Evolutionary conservation across 768 basidiomycete genomes (phyloP).

Genomic region (Rhizopogon salebrosus): DNA sequence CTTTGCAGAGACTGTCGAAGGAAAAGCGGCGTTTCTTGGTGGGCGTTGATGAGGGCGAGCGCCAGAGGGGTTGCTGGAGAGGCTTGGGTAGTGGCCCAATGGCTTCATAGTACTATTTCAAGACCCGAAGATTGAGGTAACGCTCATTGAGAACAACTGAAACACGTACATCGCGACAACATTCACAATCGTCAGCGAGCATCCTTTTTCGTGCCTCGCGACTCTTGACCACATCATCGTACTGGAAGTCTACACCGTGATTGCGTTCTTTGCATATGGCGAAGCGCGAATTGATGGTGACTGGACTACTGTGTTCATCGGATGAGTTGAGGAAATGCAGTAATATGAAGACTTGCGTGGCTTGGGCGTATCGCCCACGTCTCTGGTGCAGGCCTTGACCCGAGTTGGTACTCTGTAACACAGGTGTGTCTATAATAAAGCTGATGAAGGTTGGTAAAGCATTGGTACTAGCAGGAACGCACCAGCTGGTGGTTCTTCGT

Average conservation of each 20-base stretch:
- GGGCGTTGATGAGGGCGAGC: conserved; percentile 43
- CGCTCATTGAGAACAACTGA: not conserved
- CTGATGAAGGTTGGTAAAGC: not conserved
- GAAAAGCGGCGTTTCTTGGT: conserved; percentile 14
- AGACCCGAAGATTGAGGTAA: not conserved
- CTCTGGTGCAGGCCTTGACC: conserved; percentile 37
- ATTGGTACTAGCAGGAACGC: not conserved
- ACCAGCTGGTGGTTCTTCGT: not conserved
- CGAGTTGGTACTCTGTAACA: not conserved
- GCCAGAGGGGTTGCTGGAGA: conserved; percentile 70
- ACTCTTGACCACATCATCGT: conserved; percentile 70
- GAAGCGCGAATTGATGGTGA: conserved; percentile 59
- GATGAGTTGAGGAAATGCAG: not conserved
- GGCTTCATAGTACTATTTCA: conserved; percentile 70
- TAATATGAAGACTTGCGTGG: conserved; percentile 23
- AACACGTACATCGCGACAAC: conserved; percentile 64
- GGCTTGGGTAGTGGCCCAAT: conserved; percentile 66
- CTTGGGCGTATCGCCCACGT: conserved; percentile 52
- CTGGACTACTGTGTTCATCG: conserved; percentile 13
- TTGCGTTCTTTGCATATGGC: conserved; percentile 65
- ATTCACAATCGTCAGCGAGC: conserved; percentile 77
- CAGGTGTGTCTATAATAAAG: not conserved
- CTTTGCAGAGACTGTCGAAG: conserved; percentile 18
- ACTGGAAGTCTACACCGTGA: conserved; percentile 60
- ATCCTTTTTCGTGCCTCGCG: conserved; percentile 59